phyloP scores from a whole-genome alignment of 2,329 filamentous ascomycete species.

The Cryoendolithus antarcticus region DNA sequence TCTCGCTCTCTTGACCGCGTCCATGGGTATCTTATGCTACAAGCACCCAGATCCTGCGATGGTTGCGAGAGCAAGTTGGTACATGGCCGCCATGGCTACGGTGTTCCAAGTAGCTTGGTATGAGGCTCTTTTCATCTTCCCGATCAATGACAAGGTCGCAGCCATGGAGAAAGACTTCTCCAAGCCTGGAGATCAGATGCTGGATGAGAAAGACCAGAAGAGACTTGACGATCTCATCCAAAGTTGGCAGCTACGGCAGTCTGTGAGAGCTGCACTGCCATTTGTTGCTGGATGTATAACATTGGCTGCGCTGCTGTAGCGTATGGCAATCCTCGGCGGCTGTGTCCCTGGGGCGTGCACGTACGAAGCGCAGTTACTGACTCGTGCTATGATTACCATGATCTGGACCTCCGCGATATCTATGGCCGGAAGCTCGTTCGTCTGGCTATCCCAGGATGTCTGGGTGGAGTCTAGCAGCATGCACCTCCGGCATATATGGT shows the following conservation, averaged over 20 bases:
- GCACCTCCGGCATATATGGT: too few species aligned
- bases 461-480: too few species aligned
- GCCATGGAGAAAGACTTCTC: neutral
- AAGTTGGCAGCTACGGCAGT: conserved; percentile 2
- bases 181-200: neutral
- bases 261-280: neutral
- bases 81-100: neutral
- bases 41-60: too few species aligned
- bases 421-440: too few species aligned
- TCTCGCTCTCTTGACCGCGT: neutral
- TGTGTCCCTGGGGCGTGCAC: too few species aligned
- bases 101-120: conserved; percentile 6
- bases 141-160: conserved; percentile 7
- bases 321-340: too few species aligned
- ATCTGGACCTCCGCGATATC: too few species aligned
- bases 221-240: neutral
- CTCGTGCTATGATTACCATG: too few species aligned
- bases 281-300: neutral
- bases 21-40: neutral
- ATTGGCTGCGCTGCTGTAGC: neutral
- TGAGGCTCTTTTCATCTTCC: conserved; percentile 10
- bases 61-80: neutral
- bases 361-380: too few species aligned
- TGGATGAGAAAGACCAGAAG: neutral
- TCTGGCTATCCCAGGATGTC: too few species aligned